A percentile compares a stretch with the other conserved stretches of the same genome.
Conservation (phyloP, 2,329 filamentous ascomycete species). For the Fusarium sp. region DNA sequence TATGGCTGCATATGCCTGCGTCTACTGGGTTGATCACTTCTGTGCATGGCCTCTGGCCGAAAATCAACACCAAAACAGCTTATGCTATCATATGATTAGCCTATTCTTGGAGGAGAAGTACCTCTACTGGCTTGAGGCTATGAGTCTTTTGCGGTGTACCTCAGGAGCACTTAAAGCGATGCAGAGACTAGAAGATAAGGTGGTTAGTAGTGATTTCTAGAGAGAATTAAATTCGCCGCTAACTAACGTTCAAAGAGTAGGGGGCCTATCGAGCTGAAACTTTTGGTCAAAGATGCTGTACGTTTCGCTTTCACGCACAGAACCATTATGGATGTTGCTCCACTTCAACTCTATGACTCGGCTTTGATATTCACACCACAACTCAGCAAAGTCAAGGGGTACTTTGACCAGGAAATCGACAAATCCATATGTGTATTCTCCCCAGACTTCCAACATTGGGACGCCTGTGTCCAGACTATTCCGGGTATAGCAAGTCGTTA, state of each 20-base stretch:
- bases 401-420: fast-evolving
- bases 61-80: fast-evolving
- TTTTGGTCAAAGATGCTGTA: fast-evolving
- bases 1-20: fast-evolving
- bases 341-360: not conserved
- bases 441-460: fast-evolving
- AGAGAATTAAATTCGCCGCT: fast-evolving
- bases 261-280: no score
- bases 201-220: not conserved
- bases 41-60: fast-evolving
- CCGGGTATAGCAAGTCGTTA: not conserved
- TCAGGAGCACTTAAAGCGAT: fast-evolving
- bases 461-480: not conserved
- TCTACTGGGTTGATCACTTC: not conserved
- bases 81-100: fast-evolving
- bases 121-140: not conserved
- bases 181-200: fast-evolving
- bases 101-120: fast-evolving
- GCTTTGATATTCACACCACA: not conserved
- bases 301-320: fast-evolving
- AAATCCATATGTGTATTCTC: fast-evolving
- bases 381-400: fast-evolving
- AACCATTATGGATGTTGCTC: fast-evolving
- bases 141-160: fast-evolving
- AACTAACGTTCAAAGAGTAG: no score